Conservation (phyloP, 2,329 filamentous ascomycete genomes). For the Trichoderma citrinoviride region DNA sequence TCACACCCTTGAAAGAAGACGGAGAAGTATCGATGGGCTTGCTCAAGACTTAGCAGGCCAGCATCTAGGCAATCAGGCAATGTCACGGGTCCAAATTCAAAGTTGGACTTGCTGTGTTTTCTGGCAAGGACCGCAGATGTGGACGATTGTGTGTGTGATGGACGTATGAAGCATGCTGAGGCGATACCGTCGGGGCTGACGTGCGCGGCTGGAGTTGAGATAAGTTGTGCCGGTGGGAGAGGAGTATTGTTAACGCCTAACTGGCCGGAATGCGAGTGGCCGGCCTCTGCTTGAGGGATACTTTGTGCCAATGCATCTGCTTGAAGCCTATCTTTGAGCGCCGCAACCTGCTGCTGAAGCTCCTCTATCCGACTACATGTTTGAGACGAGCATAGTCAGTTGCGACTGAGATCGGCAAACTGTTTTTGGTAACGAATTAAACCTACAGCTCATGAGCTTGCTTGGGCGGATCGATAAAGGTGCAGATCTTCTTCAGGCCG, state of each 20-base stretch:
- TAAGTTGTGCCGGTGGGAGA: not conserved
- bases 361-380: constrained; percentile 25
- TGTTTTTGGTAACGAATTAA: not conserved
- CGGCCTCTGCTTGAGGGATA: not conserved
- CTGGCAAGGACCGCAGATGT: not conserved
- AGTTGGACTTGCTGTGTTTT: constrained; percentile 23
- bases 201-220: not conserved
- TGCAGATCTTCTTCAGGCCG: constrained; percentile 26
- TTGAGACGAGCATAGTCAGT: not conserved
- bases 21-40: constrained; percentile 27
- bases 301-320: not conserved
- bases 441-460: constrained; percentile 27
- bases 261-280: not conserved
- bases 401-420: not conserved
- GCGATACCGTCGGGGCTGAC: not conserved
- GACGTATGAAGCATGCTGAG: not conserved
- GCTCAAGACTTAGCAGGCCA: constrained; percentile 27
- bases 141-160: not conserved
- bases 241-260: not conserved
- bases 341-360: constrained; percentile 22
- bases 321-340: constrained; percentile 22
- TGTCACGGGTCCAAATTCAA: constrained; percentile 18
- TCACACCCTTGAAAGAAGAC: constrained; percentile 32
- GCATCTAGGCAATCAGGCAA: constrained; percentile 27
- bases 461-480: constrained; percentile 28